A percentile compares a stretch with the other conserved stretches of the same genome.
These are phyloP conservation scores for Scutellaria galericulata DNA, from an alignment of 257 asterid species.

Conservation along the genomic window DNA sequence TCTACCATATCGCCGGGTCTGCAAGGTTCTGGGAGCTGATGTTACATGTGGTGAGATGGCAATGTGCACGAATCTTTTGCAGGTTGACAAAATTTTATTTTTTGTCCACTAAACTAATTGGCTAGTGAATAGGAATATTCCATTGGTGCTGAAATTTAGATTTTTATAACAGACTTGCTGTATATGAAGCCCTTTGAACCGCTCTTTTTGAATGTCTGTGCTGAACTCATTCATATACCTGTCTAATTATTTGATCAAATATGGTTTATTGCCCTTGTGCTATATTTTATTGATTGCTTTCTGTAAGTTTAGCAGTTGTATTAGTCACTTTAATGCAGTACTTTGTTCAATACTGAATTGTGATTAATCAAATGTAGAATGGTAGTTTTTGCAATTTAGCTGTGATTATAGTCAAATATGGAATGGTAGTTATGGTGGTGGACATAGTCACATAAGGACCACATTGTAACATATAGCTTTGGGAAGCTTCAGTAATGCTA, in stretches of 20 bases:
- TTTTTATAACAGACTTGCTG: slow-evolving; percentile 2
- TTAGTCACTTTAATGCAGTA: not conserved
- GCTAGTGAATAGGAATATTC: not conserved
- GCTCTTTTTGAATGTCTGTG: slow-evolving; percentile 7
- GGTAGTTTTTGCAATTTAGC: not conserved
- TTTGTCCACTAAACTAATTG: slow-evolving; percentile 16
- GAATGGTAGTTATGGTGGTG: not conserved
- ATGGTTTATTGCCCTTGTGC: not conserved
- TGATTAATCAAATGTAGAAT: no score
- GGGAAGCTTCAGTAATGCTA: not conserved
- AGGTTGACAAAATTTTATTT: slow-evolving; percentile 54
- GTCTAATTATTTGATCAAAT: not conserved
- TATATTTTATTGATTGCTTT: not conserved
- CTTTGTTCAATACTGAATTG: not conserved
- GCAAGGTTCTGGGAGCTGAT: slow-evolving; percentile 96
- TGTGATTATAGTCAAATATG: no score
- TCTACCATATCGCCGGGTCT: slow-evolving; percentile 87
- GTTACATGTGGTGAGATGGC: slow-evolving; percentile 99
- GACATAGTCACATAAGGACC: not conserved
- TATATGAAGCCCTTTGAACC: slow-evolving; percentile 10
- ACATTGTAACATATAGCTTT: not conserved
- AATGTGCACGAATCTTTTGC: slow-evolving; percentile 94
- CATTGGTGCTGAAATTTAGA: slow-evolving; percentile 26
- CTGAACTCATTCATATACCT: not conserved
- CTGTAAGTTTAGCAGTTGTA: not conserved